phyloP scores from a whole-genome alignment of 208 protist genomes.

The Crithidia acanthocephali region DNA sequence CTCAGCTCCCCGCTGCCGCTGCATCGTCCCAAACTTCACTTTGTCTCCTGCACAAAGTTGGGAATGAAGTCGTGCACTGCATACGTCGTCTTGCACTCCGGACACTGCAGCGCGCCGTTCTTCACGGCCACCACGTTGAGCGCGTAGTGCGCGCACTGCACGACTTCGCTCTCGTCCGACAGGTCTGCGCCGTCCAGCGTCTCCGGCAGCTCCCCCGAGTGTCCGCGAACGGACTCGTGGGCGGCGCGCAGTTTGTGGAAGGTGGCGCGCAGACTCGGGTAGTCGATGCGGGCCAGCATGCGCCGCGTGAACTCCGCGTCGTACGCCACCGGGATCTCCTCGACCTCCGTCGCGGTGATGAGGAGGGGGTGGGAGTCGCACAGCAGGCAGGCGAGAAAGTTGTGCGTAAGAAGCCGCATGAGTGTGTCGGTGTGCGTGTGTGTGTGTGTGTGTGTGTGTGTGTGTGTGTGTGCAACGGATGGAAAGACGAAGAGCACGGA shows the following conservation, averaged over 20 bases:
- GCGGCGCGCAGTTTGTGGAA: conserved; percentile 47
- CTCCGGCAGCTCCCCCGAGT: conserved; percentile 42
- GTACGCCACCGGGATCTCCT: conserved; percentile 63
- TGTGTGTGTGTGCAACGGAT: not conserved
- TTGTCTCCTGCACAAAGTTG: conserved; percentile 77
- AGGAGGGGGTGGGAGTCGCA: conserved; percentile 78
- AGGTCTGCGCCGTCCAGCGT: conserved; percentile 64
- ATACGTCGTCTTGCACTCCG: conserved; percentile 68
- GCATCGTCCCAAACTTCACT: conserved; percentile 2
- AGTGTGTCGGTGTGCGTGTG: not conserved
- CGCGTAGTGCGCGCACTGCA: conserved; percentile 65
- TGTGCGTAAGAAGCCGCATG: conserved; percentile 91
- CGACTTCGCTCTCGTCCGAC: conserved; percentile 56
- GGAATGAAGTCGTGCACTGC: conserved; percentile 84
- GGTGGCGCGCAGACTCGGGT: conserved; percentile 59
- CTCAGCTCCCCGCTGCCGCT: too few species aligned
- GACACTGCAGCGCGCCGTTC: conserved; percentile 72
- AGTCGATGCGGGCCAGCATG: conserved; percentile 88
- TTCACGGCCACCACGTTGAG: conserved; percentile 75
- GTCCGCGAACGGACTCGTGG: conserved; percentile 30
- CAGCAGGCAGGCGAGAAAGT: conserved; percentile 86
- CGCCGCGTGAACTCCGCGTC: conserved; percentile 80
- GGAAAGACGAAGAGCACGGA: too few species aligned
- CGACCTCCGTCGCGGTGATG: conserved; percentile 52
- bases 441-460: too few species aligned